Evolutionary conservation across 768 basidiomycete genomes (phyloP), one percentile per base, ranked within the genome.

Genomic region (Serpula lacrymans): DNA sequence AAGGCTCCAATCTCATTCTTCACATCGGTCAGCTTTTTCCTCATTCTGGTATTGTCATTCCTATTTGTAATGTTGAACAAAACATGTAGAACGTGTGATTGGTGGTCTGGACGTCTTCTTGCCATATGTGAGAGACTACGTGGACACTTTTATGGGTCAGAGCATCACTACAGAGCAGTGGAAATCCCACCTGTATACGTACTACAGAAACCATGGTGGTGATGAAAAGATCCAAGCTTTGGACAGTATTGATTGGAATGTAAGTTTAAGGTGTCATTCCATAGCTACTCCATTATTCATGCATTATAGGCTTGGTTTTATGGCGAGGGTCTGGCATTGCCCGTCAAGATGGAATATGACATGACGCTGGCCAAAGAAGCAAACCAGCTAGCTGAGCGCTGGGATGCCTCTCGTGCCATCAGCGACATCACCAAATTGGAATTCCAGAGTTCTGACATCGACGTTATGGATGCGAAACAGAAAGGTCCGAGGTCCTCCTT

Each of bases 141-240:
- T 77, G 35, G 60, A 62, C 35, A 77, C 75, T 2, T 81, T 74
- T 53, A 70, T 67, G 48, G 73, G 78, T 7, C 68, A 67, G 30
- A 77, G 77, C 34, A 79, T 82, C 54, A 72, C 71, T 7, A 80
- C 78, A 5, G 63, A 68, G 24, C 64, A 78, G 43, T 82, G 80
- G 79, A 74, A 73, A 51, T 63, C 65, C 1, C 78, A 82, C 49
- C 47, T 82, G 20, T 82, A 75, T 43, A 54, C 60, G 13, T 82
- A 72, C 60, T 82, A 70, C 50, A 52, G 59, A 37, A 57, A 56
- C 29, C 53, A 69, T 39, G 68, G 68, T 16, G 63, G 61, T 3
- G 50, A 65, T 36, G 68, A 71, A 47, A 72, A 75, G 53, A 55
- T 77, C 41, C 63, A 65, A 33, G 65, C 63, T 5, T 62, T 82